These are phyloP conservation scores for Nicotiana otophora DNA, from an alignment of 257 asterid genomes.

Conservation along the genomic window DNA sequence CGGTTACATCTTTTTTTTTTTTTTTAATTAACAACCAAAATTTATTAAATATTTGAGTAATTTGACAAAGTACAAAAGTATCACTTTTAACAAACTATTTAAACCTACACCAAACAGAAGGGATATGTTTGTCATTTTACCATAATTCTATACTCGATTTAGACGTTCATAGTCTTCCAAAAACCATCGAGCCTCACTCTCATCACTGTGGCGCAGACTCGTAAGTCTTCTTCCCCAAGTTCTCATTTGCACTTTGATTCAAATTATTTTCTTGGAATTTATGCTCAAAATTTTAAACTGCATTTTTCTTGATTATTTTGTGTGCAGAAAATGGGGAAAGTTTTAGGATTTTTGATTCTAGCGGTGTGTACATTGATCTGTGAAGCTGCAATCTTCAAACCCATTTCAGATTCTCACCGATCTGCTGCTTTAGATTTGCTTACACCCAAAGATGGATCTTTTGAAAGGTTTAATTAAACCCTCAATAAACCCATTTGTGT, in stretches of 20 bases:
- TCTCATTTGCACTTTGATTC: not conserved
- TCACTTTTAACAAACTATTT: no score
- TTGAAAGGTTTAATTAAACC: constrained; percentile 56
- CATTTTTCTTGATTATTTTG: not conserved
- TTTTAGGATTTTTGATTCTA: constrained; percentile 41
- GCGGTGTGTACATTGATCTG: constrained; percentile 41
- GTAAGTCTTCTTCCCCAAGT: not conserved
- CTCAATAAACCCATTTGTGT: constrained; percentile 8
- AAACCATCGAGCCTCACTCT: not conserved
- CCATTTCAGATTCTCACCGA: constrained; percentile 84
- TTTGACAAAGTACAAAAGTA: no score
- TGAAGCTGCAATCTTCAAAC: constrained; percentile 62
- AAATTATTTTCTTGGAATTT: not conserved
- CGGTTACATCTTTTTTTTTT: no score
- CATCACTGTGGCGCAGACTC: not conserved
- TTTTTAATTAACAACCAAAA: no score
- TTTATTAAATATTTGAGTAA: no score
- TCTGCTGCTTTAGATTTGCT: constrained; percentile 73
- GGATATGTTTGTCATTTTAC: no score
- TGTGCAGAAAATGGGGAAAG: constrained; percentile 52
- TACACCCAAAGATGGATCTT: constrained; percentile 54
- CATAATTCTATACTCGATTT: not conserved
- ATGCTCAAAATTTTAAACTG: not conserved
- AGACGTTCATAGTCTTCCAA: not conserved
- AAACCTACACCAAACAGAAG: no score